A percentile compares a stretch with the other conserved stretches of the same genome.
Conservation (phyloP, 768 basidiomycete species). For the Hygrophorus pudorinus region DNA sequence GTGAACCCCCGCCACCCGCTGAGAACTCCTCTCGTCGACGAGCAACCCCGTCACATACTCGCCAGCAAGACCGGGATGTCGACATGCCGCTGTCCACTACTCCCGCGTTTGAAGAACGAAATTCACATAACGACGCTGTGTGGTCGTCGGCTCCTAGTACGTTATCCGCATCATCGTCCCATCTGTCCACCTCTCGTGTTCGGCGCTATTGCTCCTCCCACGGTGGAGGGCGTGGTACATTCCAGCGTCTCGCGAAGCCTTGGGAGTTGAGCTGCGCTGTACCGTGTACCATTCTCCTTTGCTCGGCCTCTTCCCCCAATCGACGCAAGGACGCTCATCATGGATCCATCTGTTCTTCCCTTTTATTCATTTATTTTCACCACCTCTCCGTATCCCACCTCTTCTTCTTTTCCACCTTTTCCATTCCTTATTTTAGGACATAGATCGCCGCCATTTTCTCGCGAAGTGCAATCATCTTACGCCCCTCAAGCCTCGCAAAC, state of each 20-base stretch:
- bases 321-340: conserved; percentile 31
- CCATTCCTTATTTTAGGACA: conserved; percentile 37
- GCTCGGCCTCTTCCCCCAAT: conserved; percentile 21
- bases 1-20: conserved; percentile 7
- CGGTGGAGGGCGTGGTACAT: conserved; percentile 13
- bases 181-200: conserved; percentile 26
- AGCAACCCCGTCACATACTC: conserved; percentile 2
- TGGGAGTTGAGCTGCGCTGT: conserved; percentile 13
- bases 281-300: conserved; percentile 18
- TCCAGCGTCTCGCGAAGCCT: conserved; percentile 11
- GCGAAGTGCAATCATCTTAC: conserved; percentile 14
- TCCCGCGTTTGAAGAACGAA: conserved; percentile 15
- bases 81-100: not conserved
- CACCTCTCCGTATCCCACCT: conserved; percentile 23
- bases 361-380: conserved; percentile 23
- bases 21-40: conserved; percentile 5
- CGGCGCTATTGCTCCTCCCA: conserved; percentile 12
- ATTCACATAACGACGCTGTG: conserved; percentile 16
- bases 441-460: conserved; percentile 29
- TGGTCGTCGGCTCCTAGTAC: conserved; percentile 37
- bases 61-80: not conserved
- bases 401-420: conserved; percentile 18
- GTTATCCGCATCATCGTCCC: conserved; percentile 46
- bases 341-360: conserved; percentile 29
- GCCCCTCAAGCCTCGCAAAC: not conserved